phyloP scores from a whole-genome alignment of 768 basidiomycete species.

The Lactarius akahatsu region DNA sequence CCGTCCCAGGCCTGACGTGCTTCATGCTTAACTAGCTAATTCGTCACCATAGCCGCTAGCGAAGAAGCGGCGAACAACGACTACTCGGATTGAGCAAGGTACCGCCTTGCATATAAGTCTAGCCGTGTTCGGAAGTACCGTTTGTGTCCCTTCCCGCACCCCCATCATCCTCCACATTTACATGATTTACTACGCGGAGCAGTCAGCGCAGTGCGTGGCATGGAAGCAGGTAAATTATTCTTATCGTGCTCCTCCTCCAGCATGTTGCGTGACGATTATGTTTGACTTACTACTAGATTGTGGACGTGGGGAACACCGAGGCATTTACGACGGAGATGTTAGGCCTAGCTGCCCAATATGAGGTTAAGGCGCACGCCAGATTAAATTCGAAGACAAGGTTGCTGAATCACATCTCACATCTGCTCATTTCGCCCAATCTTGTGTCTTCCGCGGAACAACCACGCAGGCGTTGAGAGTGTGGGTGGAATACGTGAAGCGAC shows the following conservation, averaged over 20 bases:
- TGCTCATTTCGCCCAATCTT: background rate
- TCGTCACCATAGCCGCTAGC: background rate
- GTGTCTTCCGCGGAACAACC: background rate
- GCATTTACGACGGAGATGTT: conserved; percentile 11
- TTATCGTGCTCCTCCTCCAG: background rate
- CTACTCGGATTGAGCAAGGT: background rate
- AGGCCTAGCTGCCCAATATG: conserved; percentile 9
- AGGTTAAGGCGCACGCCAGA: background rate
- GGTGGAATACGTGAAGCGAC: conserved; percentile 4
- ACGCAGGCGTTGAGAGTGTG: conserved; percentile 13
- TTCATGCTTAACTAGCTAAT: background rate
- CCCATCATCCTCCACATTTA: background rate
- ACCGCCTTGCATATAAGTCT: background rate
- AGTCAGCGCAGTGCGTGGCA: conserved; percentile 6
- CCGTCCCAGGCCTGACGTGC: background rate
- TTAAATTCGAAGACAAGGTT: background rate
- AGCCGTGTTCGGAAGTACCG: background rate
- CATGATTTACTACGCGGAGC: conserved; percentile 9
- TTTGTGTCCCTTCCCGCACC: background rate
- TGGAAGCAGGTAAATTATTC: conserved; percentile 6
- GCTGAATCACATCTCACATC: background rate
- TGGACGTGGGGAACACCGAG: background rate
- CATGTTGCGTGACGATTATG: background rate
- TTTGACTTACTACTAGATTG: background rate
- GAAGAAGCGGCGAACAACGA: background rate